Base-by-base conservation (phyloP, 1,284 basidiomycete species). In the Blastosporella zonata region DNA sequence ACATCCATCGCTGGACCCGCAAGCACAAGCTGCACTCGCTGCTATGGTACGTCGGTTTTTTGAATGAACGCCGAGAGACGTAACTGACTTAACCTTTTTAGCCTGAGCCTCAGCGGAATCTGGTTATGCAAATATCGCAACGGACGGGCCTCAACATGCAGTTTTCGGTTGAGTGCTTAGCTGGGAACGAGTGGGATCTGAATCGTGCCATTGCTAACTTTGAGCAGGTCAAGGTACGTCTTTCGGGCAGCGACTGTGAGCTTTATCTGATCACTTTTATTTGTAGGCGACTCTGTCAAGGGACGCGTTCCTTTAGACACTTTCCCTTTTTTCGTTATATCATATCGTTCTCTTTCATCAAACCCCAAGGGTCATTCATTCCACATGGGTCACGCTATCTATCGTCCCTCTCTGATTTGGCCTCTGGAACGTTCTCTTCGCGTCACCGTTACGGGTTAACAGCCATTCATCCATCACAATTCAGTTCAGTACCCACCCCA, bases 121-220 rank as follows among this genome's bases (percentile, higher is more conserved):
- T 84, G 8, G 81, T 93, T 31, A 57, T 87, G 53, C 78, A 87
- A 59, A 62, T 93, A 20, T 81, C 80, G 57, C 73, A 79, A 46
- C 74, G 78, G 38, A 94, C 93, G 0, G 77, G 82, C 10, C 73
- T 97, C 62, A 94, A 89, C 57, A 78, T 79, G 8, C 74, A 78
- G 55, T 94, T 81, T 61, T 77, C 90, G 0, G 72, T 84, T n/a
- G 85, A 95, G 54, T 95, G 93, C 62, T 67, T 96, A 50, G 73
- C 79, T 56, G 82, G 81, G 48, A 94, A 93, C 60, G 81, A 71
- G 10, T 96, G 92, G 92, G 80, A 92, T 62, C 56, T 88, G 34
- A 81, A 82, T 34, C 74, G 76, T 50, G 93, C 93, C 0, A 63
- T 91, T 31, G 75, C 75, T 45, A 94, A 94, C 62, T 96, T 92